Base-by-base conservation (phyloP, 176 grass and related monocot species). In the Rhipidocladum racemiflorum region DNA sequence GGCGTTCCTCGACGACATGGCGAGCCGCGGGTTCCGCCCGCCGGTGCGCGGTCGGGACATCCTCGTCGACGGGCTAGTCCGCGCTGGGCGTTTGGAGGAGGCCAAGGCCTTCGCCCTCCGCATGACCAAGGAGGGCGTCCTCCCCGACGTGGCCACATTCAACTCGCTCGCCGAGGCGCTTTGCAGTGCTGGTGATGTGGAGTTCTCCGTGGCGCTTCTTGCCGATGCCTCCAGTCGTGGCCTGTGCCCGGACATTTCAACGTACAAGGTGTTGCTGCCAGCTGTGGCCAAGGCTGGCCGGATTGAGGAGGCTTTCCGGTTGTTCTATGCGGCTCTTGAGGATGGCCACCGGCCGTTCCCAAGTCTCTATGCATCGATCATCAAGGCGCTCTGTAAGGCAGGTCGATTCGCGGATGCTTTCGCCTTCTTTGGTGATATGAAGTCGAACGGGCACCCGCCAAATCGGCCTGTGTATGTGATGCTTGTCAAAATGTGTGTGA, bases 1-100 rank as follows among this genome's bases (percentile, higher is more conserved):
- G 86, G 86, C 88, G 59, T 95, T 98, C 66, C 93, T 98, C 43
- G 92, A 98, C 65, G 95, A 95, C 84, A 98, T 98, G 95, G 83
- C 87, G 11, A 61, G 56, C 85, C 85, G 85, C 11, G 96, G 92
- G 14, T 91, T 98, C 84, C 90, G 84, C 27, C 96, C 96, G 23
- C 90, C 90, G 6, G 91, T 94, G 66, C 90, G 92, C 28, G 92
- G 89, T 35, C 89, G 90, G 20, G 96, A 98, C 43, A 75, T 95
- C 66, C 92, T 98, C 61, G 87, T 98, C 48, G 90, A 91, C 35
- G 96, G 92, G 57, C 92, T 98, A 9, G 88, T 98, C 61, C 79
- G 91, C 32, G 96, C 96, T 9, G 96, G 96, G 5, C 84, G 77
- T 48, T 84, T 98, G 1, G 92, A 98, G 87, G 88, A 91, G 40